Percentiles rank a stretch among this genome's conserved stretches.
Conservation (phyloP, 2,329 filamentous ascomycete genomes). For the Blastomyces percursus region DNA sequence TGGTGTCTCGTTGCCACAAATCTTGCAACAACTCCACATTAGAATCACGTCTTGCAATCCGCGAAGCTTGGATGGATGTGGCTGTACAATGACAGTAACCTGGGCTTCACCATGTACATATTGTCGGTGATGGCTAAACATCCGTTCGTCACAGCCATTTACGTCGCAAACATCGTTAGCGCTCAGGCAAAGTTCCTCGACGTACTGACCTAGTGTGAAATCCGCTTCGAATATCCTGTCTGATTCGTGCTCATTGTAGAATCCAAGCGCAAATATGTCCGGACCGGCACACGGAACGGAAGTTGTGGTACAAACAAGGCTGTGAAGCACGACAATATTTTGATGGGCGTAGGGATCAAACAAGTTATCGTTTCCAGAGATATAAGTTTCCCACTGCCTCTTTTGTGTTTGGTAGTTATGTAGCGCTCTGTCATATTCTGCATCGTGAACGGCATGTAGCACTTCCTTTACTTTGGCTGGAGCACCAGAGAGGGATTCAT, state of each 20-base stretch:
- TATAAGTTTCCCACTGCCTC: slow-evolving; percentile 90
- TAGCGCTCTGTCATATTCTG: slow-evolving; percentile 89
- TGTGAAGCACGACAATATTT: slow-evolving; percentile 90
- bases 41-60: slow-evolving; percentile 64
- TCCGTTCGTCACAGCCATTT: slow-evolving; percentile 75
- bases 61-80: slow-evolving; percentile 54
- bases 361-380: slow-evolving; percentile 74
- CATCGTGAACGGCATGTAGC: slow-evolving; percentile 85
- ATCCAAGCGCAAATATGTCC: slow-evolving; percentile 77
- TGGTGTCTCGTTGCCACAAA: slow-evolving; percentile 81
- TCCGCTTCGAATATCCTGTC: slow-evolving; percentile 64
- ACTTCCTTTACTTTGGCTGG: slow-evolving; percentile 86
- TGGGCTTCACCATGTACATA: slow-evolving; percentile 96
- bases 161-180: slow-evolving; percentile 68
- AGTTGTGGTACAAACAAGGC: slow-evolving; percentile 82
- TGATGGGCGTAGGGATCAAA: slow-evolving; percentile 95
- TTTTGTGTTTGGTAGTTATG: slow-evolving; percentile 93
- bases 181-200: slow-evolving; percentile 74
- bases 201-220: slow-evolving; percentile 86
- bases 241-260: slow-evolving; percentile 79
- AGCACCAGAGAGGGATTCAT: slow-evolving; percentile 65
- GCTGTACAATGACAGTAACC: slow-evolving; percentile 81
- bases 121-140: slow-evolving; percentile 88
- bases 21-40: slow-evolving; percentile 97
- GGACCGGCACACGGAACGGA: slow-evolving; percentile 90